Conservation (phyloP, 441 rosid genomes). For the Caryocar brasiliense region DNA sequence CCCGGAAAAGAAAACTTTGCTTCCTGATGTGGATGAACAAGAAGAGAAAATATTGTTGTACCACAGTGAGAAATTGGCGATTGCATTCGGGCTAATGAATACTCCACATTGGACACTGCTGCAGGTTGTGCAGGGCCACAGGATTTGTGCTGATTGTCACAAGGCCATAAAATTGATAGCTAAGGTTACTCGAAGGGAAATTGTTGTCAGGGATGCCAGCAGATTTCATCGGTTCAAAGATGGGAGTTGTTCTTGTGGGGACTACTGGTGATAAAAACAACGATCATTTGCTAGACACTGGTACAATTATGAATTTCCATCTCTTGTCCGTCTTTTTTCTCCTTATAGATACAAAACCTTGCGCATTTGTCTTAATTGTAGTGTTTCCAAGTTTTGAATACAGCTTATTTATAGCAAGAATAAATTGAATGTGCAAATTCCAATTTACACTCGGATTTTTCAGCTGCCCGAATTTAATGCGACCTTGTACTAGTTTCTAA, state of each 20-base stretch:
- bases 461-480: no score
- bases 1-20: constrained; percentile 35
- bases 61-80: constrained; percentile 79
- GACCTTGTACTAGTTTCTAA: no score
- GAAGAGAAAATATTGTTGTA: constrained; percentile 33
- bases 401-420: not conserved
- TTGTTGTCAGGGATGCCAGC: constrained; percentile 74
- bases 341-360: not conserved
- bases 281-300: not conserved
- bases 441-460: no score
- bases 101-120: constrained; percentile 43
- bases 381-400: not conserved
- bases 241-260: constrained; percentile 83
- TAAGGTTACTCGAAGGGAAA: constrained; percentile 41
- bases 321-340: not conserved
- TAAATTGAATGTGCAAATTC: not conserved
- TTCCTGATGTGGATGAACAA: constrained; percentile 69
- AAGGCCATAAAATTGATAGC: constrained; percentile 55
- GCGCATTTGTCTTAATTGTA: not conserved
- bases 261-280: constrained; percentile 92
- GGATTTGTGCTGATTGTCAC: constrained; percentile 78
- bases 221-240: constrained; percentile 72
- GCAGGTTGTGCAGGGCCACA: constrained; percentile 79
- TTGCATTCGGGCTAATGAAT: constrained; percentile 64
- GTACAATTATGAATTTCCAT: not conserved